Base-by-base conservation (phyloP, 345 rosid species). In the Sisymbrium irio region DNA sequence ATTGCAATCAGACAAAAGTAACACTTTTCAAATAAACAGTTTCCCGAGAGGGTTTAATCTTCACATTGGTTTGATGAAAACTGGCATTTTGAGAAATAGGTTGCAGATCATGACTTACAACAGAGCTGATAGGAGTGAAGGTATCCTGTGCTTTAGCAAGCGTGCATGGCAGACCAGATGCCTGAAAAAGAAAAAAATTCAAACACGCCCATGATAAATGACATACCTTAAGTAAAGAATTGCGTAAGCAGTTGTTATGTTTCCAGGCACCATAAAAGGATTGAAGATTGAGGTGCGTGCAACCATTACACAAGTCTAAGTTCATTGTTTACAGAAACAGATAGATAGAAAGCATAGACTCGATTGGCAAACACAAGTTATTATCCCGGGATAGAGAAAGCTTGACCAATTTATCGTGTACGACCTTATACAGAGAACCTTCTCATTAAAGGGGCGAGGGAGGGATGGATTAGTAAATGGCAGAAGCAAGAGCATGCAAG, bases 131-230 rank as follows among this genome's bases (percentile, higher is more conserved):
- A 3, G 97, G 97, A 4, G 99, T 90, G 76, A 92, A 95, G 15
- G 97, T 91, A 69, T 92, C 99, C 79, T 87, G 93, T 47, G 90
- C 99, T 81, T 95, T 92, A 41, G 97, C 92, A 64, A 92, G 87
- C 40, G 92, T 88, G 93, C 97, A 90, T 9, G 97, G 99, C 65
- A 95, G 97, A 71, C 99, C 96, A 64, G 89, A 87, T 73, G 99
- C 81, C 97, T 92, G 78, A 10, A 55, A 36, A 75, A 30, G 75
- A 72, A 49, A 6, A 62, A 36, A 63, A 55, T 18, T 8, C 4
- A 28, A 69, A 76, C 14, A 69, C 33, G 14, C 15, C 13, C 58
- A 53, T 17, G 30, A 42, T 54, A 18, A 46, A 56, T 13, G 18
- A 65, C 18, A 9, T 18, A 47, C 56, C 32, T 37, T 27, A 74